Evolutionary conservation across 352 stramenopile genomes (phyloP), one percentile per base, ranked within the genome.

Genomic region (Globisporangium radiosum): DNA sequence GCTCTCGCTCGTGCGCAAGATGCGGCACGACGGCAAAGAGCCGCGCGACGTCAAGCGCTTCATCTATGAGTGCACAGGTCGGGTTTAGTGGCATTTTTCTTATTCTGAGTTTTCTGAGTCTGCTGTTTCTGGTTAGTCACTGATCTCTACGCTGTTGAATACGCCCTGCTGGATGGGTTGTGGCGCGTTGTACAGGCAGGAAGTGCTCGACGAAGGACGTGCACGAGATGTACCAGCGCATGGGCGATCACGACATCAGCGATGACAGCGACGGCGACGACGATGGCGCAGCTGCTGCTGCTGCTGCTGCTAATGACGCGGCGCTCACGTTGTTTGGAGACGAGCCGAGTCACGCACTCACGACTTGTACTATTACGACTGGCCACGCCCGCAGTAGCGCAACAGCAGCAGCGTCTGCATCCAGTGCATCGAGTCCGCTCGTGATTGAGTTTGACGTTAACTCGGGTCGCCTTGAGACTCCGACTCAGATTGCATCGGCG

Each of bases 1-100:
- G 53, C 53, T 58, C 40, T 58, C 53, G n/a, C 42, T 58, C 10
- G 53, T 58, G 17, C 53, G 53, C 44, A 17, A 51, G 19, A 58
- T 58, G 53, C 53, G 53, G 6, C 53, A 50, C 5, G 40, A 58
- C 7, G 53, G 53, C 40, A 58, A 58, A 36, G 44, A 48, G 5
- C 53, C 53, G 15, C 53, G 53, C n/a, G 53, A 58, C 17, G 36
- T 58, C 9, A 58, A 58, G 53, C 53, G 53, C 8, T 50, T 58
- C 19, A 50, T 58, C 40, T 58, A 58, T 17, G 53, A 58, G 42
- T 58, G 53, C 33, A 58, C 52, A 7, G 52, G 52, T 57, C 25
- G 25, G 25, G 33, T 15, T 15, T 15, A 6, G 49, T 14, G 2
- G 25, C 25, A 3, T 25, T 25, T 25, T 25, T 33, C 13, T 14